Conservation (phyloP, 2,329 filamentous ascomycete species). For the Thielaviopsis ethacetica region DNA sequence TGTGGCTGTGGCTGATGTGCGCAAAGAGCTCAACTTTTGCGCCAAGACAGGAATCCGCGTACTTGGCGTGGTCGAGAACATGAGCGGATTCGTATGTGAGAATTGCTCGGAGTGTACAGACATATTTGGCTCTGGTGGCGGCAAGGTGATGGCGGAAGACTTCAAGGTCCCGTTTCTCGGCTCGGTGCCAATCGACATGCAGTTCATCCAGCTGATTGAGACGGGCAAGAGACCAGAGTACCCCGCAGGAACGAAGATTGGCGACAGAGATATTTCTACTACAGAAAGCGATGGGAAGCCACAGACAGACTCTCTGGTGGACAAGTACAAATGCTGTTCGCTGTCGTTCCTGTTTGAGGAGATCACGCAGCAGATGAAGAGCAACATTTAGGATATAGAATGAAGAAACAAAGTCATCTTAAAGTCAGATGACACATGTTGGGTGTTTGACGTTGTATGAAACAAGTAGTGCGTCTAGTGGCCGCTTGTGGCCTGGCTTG, state of each 20-base stretch:
- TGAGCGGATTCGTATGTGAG: constrained; percentile 80
- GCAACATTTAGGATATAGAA: constrained; percentile 12
- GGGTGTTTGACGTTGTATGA: no score
- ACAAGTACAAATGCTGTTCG: constrained; percentile 59
- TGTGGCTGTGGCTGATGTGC: constrained; percentile 81
- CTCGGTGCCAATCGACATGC: constrained; percentile 78
- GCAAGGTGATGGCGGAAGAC: constrained; percentile 74
- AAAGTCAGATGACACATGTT: background rate
- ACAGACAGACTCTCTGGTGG: constrained; percentile 33
- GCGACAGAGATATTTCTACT: constrained; percentile 35
- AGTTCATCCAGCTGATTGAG: constrained; percentile 78
- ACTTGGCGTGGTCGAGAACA: constrained; percentile 89
- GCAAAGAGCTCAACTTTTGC: constrained; percentile 91
- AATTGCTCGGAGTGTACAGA: constrained; percentile 76
- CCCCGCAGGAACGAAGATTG: constrained; percentile 48
- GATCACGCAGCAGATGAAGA: constrained; percentile 35
- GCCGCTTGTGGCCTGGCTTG: no score
- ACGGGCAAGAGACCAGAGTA: constrained; percentile 50
- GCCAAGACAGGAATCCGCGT: constrained; percentile 63
- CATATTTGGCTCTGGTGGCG: constrained; percentile 83
- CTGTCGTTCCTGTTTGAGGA: constrained; percentile 50
- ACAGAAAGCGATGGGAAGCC: constrained; percentile 11
- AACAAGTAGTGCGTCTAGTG: no score
- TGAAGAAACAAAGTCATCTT: background rate
- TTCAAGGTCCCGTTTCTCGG: constrained; percentile 74